Conservation (phyloP, 805 yeast genomes). For the Metschnikowia similis region DNA sequence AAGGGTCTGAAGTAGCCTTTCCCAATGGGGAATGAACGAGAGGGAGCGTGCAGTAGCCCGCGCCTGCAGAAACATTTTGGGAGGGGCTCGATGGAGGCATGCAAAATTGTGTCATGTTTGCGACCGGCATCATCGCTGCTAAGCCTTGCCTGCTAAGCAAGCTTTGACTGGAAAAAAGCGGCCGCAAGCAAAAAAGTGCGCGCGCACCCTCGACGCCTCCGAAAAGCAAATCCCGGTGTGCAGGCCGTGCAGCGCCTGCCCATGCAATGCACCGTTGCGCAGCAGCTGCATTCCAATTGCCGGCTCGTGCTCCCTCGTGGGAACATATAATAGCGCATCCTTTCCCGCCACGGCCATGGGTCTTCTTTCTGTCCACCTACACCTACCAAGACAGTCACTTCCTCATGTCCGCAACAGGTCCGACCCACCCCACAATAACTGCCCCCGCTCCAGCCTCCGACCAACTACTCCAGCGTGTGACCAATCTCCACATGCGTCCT, state of each 20-base stretch:
- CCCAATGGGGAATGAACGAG: no score
- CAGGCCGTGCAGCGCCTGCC: not conserved
- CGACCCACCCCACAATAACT: not conserved
- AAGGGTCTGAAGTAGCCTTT: no score
- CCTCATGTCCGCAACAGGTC: not conserved
- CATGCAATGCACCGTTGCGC: not conserved
- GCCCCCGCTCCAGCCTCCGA: not conserved
- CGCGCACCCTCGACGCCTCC: not conserved
- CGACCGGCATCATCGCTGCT: not conserved
- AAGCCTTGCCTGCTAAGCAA: not conserved
- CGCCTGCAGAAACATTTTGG: no score
- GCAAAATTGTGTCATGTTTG: not conserved
- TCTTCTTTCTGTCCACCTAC: not conserved
- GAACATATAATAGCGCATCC: not conserved
- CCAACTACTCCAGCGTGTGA: not conserved
- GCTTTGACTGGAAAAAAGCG: not conserved
- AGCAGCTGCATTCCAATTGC: not conserved
- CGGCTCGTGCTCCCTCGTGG: not conserved
- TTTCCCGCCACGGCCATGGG: no score
- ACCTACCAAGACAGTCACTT: not conserved
- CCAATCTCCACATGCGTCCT: slow-evolving; percentile 1
- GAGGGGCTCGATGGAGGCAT: not conserved
- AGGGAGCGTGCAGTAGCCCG: no score
- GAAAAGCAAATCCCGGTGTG: not conserved
- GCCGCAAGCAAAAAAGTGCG: not conserved